These are phyloP conservation scores for Berkeleyomyces rouxiae DNA, from an alignment of 2,329 filamentous ascomycete genomes.

Conservation along the genomic window DNA sequence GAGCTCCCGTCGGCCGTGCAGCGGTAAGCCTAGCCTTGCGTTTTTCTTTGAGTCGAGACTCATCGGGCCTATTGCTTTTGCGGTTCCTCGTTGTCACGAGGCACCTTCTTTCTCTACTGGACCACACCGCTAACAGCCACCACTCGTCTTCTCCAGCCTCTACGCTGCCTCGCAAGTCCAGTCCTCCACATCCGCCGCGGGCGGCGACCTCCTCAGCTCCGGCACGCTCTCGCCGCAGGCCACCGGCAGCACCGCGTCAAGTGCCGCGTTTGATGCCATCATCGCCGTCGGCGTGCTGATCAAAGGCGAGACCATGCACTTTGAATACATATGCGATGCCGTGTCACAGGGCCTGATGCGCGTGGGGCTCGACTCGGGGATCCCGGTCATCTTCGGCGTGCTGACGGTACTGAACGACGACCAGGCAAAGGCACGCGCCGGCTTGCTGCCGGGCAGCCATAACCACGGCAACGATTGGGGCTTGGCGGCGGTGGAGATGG, in stretches of 20 bases:
- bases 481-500: conserved; percentile 82
- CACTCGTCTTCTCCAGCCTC: conserved; percentile 34
- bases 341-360: conserved; percentile 89
- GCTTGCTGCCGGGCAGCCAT: conserved; percentile 76
- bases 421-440: conserved; percentile 73
- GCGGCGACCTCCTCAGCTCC: conserved; percentile 59
- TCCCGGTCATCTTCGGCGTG: conserved; percentile 83
- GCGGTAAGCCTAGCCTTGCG: conserved; percentile 35
- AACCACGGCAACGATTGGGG: conserved; percentile 97
- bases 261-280: conserved; percentile 72
- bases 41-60: neutral
- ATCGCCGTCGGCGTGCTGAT: conserved; percentile 93
- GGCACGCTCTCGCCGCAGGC: conserved; percentile 40
- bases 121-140: neutral
- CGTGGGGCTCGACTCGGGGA: conserved; percentile 72
- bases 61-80: neutral
- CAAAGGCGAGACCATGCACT: conserved; percentile 98
- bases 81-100: neutral
- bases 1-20: conserved; percentile 86
- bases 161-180: conserved; percentile 79
- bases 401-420: conserved; percentile 78
- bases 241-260: conserved; percentile 24
- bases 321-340: conserved; percentile 91
- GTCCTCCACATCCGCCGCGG: conserved; percentile 46
- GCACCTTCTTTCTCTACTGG: neutral